Evolutionary conservation across 2,329 filamentous ascomycete species (phyloP), one percentile per base, ranked within the genome.

Genomic region (Albifimbria verrucaria): DNA sequence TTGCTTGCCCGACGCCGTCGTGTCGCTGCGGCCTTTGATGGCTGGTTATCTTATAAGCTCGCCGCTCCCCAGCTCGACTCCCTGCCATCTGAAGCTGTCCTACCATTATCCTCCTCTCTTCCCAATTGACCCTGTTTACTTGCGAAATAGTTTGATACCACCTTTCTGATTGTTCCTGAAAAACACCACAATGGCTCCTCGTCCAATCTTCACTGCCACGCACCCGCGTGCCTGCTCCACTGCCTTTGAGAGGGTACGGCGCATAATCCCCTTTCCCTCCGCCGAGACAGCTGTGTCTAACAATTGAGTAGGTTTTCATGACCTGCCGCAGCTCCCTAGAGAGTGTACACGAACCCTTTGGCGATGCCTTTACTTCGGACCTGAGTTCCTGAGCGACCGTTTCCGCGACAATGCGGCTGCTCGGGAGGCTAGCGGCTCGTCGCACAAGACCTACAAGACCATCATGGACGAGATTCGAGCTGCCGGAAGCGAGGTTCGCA

Each of bases 321-420:
- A 96, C 92, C 63, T 88, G 91, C 61, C 83, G 83, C 62, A 87
- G 96, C 66, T 86, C 80, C 51, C 81, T 97, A 55, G 80, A 87
- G 64, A 96, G 90, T 68, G 80, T 94, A 62, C 94, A 97, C 71
- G 94, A 99, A 76, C 94, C 94, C 5, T 97, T 97, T 72, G 93
- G 93, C 51, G 94, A 97, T 73, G 89, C 92, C 56, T 97, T 93
- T 97, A 97, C 76, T 97, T 88, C 67, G 93, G 94, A 50, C 92
- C 93, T 7, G 94, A 99, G 75, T 83, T 90, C 62, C 80, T 97
- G 62, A 87, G 89, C 65, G 76, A 82, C 50, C 85, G 94, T 63
- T 99, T 90, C 68, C 86, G 87, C 65, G 69, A 88, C 44, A 89
- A 96, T 59, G 71, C 72, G 49, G 71, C 72, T 41, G 70, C 72